Percentiles rank a stretch among this genome's conserved stretches.
Evolutionary conservation across 345 rosid genomes (phyloP).

Genomic region (Dipteronia sinensis): DNA sequence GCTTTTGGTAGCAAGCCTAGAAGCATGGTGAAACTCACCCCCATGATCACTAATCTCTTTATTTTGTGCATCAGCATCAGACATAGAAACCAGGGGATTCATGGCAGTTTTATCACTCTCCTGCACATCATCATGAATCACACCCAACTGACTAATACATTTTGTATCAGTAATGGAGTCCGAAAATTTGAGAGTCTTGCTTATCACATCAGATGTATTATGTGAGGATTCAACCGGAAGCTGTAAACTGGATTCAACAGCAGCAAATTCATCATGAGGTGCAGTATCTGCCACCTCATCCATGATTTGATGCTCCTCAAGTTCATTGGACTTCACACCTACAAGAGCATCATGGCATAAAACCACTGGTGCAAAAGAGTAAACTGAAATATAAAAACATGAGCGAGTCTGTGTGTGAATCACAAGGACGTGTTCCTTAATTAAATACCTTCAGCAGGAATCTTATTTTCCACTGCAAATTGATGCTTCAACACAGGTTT

Average conservation of each 20-base stretch:
- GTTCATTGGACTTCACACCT: conserved; percentile 23
- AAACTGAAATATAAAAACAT: background rate
- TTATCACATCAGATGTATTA: conserved; percentile 27
- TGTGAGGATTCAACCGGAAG: conserved; percentile 27
- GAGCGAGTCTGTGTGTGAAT: background rate
- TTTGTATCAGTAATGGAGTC: background rate
- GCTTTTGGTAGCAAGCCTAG: background rate
- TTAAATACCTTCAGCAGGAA: conserved; percentile 39
- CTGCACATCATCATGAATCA: conserved; percentile 9
- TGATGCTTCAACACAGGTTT: conserved; percentile 49
- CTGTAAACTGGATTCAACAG: conserved; percentile 30
- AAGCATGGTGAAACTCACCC: background rate
- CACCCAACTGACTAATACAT: background rate
- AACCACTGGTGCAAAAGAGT: background rate
- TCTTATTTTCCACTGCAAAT: conserved; percentile 24
- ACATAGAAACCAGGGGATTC: conserved; percentile 5
- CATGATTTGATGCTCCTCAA: conserved; percentile 22
- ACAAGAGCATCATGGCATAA: too few species aligned
- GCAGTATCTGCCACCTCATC: conserved; percentile 22
- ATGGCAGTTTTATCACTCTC: background rate
- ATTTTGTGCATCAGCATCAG: conserved; percentile 1
- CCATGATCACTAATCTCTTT: conserved; percentile 15
- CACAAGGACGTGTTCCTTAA: background rate
- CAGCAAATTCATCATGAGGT: conserved; percentile 29
- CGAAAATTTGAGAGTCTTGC: conserved; percentile 5